Percentiles rank a stretch among this genome's conserved stretches.
These are phyloP conservation scores for Penicillium psychrofluorescens DNA, from an alignment of 495 filamentous ascomycete genomes.

Conservation along the genomic window DNA sequence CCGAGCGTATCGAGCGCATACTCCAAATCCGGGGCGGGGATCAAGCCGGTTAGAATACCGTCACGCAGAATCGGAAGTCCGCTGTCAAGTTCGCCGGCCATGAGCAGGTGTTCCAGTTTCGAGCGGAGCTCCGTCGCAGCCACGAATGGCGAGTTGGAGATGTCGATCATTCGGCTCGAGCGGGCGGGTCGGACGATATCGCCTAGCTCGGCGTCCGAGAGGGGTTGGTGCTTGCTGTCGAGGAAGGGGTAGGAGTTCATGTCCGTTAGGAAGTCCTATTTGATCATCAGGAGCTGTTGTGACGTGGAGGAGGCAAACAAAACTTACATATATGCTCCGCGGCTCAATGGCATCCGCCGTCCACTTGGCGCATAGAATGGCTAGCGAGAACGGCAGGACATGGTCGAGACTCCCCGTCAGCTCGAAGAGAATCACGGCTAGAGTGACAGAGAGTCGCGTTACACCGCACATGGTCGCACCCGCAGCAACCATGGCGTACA, in stretches of 20 bases:
- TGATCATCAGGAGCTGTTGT: slow-evolving; percentile 10
- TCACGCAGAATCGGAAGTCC: slow-evolving; percentile 81
- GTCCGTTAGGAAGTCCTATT: slow-evolving; percentile 79
- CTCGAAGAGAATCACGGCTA: slow-evolving; percentile 94
- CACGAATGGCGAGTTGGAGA: slow-evolving; percentile 70
- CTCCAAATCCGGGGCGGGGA: slow-evolving; percentile 90
- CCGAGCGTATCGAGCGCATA: slow-evolving; percentile 78
- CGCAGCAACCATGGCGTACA: slow-evolving; percentile 91
- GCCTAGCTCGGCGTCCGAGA: slow-evolving; percentile 76
- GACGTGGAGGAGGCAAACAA: neutral
- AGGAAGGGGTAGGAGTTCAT: slow-evolving; percentile 97
- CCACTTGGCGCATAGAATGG: slow-evolving; percentile 93
- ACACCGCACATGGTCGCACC: slow-evolving; percentile 98
- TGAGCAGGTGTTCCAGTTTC: slow-evolving; percentile 75
- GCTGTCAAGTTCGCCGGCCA: slow-evolving; percentile 84
- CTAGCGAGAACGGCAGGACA: slow-evolving; percentile 88
- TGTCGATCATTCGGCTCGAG: slow-evolving; percentile 76
- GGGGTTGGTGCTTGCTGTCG: slow-evolving; percentile 84
- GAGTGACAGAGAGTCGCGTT: slow-evolving; percentile 85
- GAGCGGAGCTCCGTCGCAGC: slow-evolving; percentile 64
- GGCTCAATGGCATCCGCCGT: slow-evolving; percentile 95
- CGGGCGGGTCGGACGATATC: slow-evolving; percentile 77
- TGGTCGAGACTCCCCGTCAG: slow-evolving; percentile 91
- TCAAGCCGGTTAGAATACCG: slow-evolving; percentile 77
- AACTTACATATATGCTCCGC: slow-evolving; percentile 79